Base-by-base conservation (phyloP, 768 basidiomycete genomes). In the Gymnopilus junonius region DNA sequence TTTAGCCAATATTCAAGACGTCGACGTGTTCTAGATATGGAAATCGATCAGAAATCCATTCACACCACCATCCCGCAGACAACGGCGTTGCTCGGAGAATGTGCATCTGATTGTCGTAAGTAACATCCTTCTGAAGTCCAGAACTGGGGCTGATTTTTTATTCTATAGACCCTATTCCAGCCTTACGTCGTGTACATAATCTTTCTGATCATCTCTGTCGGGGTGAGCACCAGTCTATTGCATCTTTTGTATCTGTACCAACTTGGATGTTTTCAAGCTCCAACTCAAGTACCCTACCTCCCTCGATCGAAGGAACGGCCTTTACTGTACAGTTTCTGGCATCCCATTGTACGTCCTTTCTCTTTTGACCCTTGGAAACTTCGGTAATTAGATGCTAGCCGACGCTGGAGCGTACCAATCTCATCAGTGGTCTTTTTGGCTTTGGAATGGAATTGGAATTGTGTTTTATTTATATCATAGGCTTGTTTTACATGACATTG, bases 301-400 rank as follows among this genome's bases (percentile, higher is more conserved):
- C 20, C 65, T 79, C 20, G 63, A 66, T 32, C 69, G 71, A 2
- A 59, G 72, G 46, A 86, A 85, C 69, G 82, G 83, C 32, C 65
- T 87, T 45, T 87, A 86, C 72, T 87, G 87, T 67, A 76, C 78
- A 15, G 68, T 79, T n/a, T 65, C 69, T 21, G 63, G 66, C 10
- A 65, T 69, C 37, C 64, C 68, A 46, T 71, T 79, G 85, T 86
- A 61, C 59, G 83, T 72, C 20, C 32, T 35, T 25, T 12, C 7
- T 7, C 11, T 59, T 48, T 54, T 4, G 20, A 45, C 21, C 11
- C 7, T 2, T 25, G 21, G 29, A 17, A 21, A 29, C 42, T 37
- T 3, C 58, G 54, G 14, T 50, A 21, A 39, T 23, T 40, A 32
- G 31, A 39, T 17, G 20, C n/a, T 37, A 77, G 74, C 57, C 66